Conservation (phyloP, 495 filamentous ascomycete species). For the Lasiosphaeria hispida region DNA sequence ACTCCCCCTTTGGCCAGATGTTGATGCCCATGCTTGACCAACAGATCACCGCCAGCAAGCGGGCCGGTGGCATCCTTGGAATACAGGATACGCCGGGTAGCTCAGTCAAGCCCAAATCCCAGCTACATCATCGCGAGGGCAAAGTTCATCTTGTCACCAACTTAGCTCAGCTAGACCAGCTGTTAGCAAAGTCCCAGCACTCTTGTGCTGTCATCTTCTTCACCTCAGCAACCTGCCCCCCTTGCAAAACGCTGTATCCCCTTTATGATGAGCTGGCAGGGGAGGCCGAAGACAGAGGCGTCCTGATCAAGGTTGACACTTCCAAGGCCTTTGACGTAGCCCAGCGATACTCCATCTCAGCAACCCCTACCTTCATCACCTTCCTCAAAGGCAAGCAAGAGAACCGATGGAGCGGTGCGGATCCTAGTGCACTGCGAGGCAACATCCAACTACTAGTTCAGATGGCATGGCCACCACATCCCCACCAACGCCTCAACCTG, state of each 20-base stretch:
- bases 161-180: slow-evolving; percentile 56
- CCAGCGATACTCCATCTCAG: slow-evolving; percentile 62
- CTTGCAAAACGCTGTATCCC: slow-evolving; percentile 82
- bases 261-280: slow-evolving; percentile 77
- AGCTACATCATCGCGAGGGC: slow-evolving; percentile 28
- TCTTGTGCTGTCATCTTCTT: slow-evolving; percentile 88
- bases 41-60: slow-evolving; percentile 67
- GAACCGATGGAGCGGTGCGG: slow-evolving; percentile 78
- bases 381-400: slow-evolving; percentile 74
- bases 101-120: slow-evolving; percentile 33
- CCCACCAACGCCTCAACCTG: slow-evolving; percentile 66
- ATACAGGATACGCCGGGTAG: slow-evolving; percentile 38
- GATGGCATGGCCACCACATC: slow-evolving; percentile 76
- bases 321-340: slow-evolving; percentile 63
- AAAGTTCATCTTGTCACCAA: slow-evolving; percentile 37
- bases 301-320: slow-evolving; percentile 83
- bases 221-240: slow-evolving; percentile 81
- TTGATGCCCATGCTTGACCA: slow-evolving; percentile 75
- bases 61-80: slow-evolving; percentile 48
- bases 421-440: slow-evolving; percentile 61
- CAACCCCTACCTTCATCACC: slow-evolving; percentile 89
- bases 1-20: slow-evolving; percentile 91
- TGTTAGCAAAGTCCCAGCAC: slow-evolving; percentile 56
- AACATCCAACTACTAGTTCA: slow-evolving; percentile 72
- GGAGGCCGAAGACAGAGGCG: slow-evolving; percentile 64